Conservation (phyloP, 2,329 filamentous ascomycete species). For the Capronia americana region DNA sequence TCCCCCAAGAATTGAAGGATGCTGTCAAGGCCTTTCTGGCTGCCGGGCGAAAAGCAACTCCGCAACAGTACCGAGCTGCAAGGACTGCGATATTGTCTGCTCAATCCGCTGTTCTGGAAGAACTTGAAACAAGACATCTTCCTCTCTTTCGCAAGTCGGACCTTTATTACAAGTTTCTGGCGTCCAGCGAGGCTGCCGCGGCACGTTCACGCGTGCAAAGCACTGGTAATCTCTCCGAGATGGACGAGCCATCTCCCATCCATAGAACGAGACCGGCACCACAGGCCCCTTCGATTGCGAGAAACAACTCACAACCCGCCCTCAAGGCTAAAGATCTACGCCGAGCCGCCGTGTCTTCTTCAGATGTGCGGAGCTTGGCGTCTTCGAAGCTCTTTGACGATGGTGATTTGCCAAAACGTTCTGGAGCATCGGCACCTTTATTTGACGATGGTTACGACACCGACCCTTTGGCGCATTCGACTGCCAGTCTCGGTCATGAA, state of each 20-base stretch:
- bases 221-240: constrained; percentile 23
- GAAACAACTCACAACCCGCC: constrained; percentile 56
- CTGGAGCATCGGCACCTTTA: constrained; percentile 56
- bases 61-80: constrained; percentile 81
- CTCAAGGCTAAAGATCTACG: constrained; percentile 60
- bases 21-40: constrained; percentile 78
- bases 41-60: constrained; percentile 76
- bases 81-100: constrained; percentile 79
- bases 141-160: constrained; percentile 90
- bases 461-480: constrained; percentile 76
- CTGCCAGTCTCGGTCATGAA: constrained; percentile 79
- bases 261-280: constrained; percentile 36
- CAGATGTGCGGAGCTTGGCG: constrained; percentile 58
- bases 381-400: constrained; percentile 54
- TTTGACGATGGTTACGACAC: constrained; percentile 81
- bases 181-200: constrained; percentile 72
- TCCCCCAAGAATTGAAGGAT: constrained; percentile 71
- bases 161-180: constrained; percentile 93
- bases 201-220: constrained; percentile 32
- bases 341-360: constrained; percentile 66
- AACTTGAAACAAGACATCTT: constrained; percentile 81
- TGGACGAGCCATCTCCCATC: constrained; percentile 3
- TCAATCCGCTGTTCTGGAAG: constrained; percentile 82
- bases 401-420: constrained; percentile 41
- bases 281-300: constrained; percentile 52